Evolutionary conservation across 1,284 basidiomycete genomes (phyloP).

Genomic region (Cystobasidiaceae sp.): DNA sequence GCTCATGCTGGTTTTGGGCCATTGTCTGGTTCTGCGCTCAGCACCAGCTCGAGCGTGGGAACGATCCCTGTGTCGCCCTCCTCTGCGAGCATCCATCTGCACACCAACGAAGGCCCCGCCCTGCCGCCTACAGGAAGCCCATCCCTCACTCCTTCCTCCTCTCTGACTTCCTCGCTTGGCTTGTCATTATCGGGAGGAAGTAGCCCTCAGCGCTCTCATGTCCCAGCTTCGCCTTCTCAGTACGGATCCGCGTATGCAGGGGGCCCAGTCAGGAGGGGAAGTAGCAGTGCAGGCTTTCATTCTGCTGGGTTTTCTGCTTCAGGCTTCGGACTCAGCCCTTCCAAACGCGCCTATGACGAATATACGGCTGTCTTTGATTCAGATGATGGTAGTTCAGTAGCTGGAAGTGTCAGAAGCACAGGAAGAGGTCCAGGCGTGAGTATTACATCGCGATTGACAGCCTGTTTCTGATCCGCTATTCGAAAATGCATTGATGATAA

Average conservation of each 20-base stretch:
- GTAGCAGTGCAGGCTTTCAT: slow-evolving; percentile 3
- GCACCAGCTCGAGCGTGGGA: neutral
- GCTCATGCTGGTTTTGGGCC: too few relatives aligned
- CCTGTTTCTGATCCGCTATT: neutral
- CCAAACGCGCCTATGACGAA: slow-evolving; percentile 19
- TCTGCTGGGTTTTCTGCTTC: too few relatives aligned
- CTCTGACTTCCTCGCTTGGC: too few relatives aligned
- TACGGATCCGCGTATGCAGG: too few relatives aligned
- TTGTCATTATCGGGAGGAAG: too few relatives aligned
- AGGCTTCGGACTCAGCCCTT: too few relatives aligned
- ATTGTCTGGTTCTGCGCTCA: neutral
- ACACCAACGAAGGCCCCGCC: too few relatives aligned
- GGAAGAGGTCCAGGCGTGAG: slow-evolving; percentile 24
- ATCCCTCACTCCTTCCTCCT: too few relatives aligned
- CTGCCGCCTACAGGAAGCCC: too few relatives aligned
- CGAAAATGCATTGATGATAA: neutral
- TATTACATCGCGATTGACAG: neutral
- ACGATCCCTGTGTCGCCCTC: neutral
- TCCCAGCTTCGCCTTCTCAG: too few relatives aligned
- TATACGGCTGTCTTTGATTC: slow-evolving; percentile 21
- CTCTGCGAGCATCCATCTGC: neutral
- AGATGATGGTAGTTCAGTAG: slow-evolving; percentile 10
- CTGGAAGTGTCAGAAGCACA: slow-evolving; percentile 16
- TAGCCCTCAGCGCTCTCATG: too few relatives aligned
- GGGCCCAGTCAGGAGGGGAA: too few relatives aligned